Conservation (phyloP, 805 yeast species). For the Candida nanaspora region DNA sequence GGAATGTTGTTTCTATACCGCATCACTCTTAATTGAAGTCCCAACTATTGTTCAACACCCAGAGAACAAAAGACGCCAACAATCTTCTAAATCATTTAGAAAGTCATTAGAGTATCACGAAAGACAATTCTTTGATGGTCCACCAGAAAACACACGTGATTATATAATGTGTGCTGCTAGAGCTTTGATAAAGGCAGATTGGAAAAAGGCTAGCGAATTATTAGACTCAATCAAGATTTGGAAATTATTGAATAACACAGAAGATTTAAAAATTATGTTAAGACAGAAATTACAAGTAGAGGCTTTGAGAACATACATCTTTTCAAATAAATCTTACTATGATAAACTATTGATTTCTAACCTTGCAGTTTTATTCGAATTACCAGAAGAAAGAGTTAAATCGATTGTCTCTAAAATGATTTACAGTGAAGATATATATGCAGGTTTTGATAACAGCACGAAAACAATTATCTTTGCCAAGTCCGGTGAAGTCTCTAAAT, state of each 20-base stretch:
- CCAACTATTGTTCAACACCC: conserved; percentile 79
- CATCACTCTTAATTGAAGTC: conserved; percentile 82
- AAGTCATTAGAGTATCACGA: conserved; percentile 88
- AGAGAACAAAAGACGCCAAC: conserved; percentile 48
- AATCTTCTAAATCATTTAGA: conserved; percentile 74
- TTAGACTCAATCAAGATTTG: conserved; percentile 77
- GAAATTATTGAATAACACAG: conserved; percentile 70
- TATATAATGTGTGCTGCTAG: conserved; percentile 88
- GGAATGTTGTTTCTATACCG: conserved; percentile 89
- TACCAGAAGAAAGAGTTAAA: conserved; percentile 47
- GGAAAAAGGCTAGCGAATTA: conserved; percentile 70
- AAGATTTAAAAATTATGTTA: conserved; percentile 62
- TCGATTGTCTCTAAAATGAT: conserved; percentile 71
- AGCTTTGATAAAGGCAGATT: conserved; percentile 81
- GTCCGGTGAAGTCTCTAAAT: conserved; percentile 72
- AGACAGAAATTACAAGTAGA: conserved; percentile 76
- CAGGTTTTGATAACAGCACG: conserved; percentile 62
- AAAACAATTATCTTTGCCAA: conserved; percentile 59
- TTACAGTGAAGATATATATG: conserved; percentile 68
- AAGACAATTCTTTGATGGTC: conserved; percentile 92
- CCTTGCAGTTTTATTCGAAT: conserved; percentile 60
- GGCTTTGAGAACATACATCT: conserved; percentile 88
- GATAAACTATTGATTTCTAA: conserved; percentile 63
- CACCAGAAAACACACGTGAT: conserved; percentile 95
- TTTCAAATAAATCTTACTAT: conserved; percentile 74